Evolutionary conservation across 176 grass and related monocot species (phyloP).

Genomic region (Musa schizocarpa): DNA sequence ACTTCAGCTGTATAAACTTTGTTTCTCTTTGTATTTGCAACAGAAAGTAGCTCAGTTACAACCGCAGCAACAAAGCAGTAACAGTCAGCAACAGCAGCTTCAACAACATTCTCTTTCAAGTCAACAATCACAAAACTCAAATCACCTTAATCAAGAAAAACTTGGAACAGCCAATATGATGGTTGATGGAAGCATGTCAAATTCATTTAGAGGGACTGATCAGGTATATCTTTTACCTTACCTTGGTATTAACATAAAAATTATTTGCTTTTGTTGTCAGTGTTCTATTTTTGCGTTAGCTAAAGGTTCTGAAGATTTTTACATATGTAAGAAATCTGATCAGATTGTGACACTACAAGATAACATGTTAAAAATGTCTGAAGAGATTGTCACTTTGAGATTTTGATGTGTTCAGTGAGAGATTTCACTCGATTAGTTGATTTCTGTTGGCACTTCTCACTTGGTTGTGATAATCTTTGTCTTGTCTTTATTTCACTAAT

Average conservation of each 20-base stretch:
- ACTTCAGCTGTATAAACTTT: neutral
- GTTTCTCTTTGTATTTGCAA: slow-evolving; percentile 56
- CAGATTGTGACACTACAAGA: too few species aligned
- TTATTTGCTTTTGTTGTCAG: neutral
- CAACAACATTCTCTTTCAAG: slow-evolving; percentile 60
- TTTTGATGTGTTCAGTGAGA: neutral
- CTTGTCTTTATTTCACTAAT: too few species aligned
- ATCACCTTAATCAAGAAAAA: slow-evolving; percentile 63
- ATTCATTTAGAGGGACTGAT: slow-evolving; percentile 45
- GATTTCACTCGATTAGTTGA: neutral
- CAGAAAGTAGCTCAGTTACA: slow-evolving; percentile 79
- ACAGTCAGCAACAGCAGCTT: slow-evolving; percentile 40
- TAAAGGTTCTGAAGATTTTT: too few species aligned
- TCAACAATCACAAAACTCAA: slow-evolving; percentile 62
- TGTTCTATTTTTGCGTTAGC: neutral
- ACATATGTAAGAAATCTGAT: too few species aligned
- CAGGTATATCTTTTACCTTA: slow-evolving; percentile 33
- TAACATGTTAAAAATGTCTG: too few species aligned
- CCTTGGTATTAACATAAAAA: neutral
- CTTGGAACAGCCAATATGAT: slow-evolving; percentile 41
- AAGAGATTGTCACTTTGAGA: neutral
- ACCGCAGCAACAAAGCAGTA: slow-evolving; percentile 48
- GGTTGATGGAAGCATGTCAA: slow-evolving; percentile 50
- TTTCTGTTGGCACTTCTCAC: neutral
- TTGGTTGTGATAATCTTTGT: neutral